Conservation (phyloP, 192 early-diverging fungal species). For the Tieghemiomyces parasiticus region DNA sequence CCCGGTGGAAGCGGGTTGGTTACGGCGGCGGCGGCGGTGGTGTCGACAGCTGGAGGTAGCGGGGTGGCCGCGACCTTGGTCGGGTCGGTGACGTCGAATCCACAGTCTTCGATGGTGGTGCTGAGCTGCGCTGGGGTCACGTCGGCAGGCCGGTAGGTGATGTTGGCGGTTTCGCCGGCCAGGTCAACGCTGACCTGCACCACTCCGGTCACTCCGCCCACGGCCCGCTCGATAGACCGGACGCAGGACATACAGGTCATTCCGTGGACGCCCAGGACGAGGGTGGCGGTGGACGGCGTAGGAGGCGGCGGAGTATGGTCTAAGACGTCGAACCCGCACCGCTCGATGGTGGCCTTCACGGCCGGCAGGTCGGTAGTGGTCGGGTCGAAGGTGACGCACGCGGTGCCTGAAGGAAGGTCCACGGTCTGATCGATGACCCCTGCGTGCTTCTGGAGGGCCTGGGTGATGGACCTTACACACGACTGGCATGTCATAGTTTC, state of each 20-base stretch:
- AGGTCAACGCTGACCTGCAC: conserved; percentile 43
- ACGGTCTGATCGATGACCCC: conserved; percentile 42
- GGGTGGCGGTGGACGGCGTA: too few relatives aligned
- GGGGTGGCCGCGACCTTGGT: neutral
- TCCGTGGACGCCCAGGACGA: conserved; percentile 42
- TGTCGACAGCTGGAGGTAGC: neutral
- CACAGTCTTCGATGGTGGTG: conserved; percentile 41
- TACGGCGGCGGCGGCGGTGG: neutral
- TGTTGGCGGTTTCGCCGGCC: conserved; percentile 18
- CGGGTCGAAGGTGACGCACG: conserved; percentile 37
- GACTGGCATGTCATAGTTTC: conserved; percentile 69
- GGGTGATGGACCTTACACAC: conserved; percentile 59
- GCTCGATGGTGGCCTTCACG: conserved; percentile 43
- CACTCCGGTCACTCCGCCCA: conserved; percentile 27
- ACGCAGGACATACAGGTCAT: conserved; percentile 87
- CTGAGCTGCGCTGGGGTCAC: conserved; percentile 10
- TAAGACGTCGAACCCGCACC: conserved; percentile 52
- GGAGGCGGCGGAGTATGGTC: conserved; percentile 8
- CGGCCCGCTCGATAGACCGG: conserved; percentile 37
- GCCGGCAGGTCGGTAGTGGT: conserved; percentile 13
- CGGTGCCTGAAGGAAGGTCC: conserved; percentile 35
- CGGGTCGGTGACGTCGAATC: conserved; percentile 33
- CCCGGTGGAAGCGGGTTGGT: neutral
- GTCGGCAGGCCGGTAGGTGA: conserved; percentile 10
- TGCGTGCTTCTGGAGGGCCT: conserved; percentile 25